phyloP scores from a whole-genome alignment of 179 eudicot species.

The Pouteria campechiana region DNA sequence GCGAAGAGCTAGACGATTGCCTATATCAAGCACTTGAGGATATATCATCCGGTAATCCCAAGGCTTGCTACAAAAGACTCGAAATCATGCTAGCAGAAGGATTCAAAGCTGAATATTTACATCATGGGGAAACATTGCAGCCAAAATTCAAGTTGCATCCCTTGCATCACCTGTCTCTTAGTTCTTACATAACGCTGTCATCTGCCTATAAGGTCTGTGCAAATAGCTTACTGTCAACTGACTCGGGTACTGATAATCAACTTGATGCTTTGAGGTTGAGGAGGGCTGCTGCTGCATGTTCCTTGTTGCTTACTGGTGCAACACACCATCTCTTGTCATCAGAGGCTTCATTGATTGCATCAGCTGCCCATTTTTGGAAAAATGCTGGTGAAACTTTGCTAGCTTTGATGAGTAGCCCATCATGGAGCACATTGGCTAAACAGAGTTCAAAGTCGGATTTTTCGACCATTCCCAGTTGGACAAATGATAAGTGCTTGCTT shows the following conservation, averaged over 20 bases:
- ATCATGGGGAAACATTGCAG: conserved; percentile 9
- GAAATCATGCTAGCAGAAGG: conserved; percentile 30
- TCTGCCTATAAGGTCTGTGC: conserved; percentile 42
- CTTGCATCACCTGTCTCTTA: conserved; percentile 41
- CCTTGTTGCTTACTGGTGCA: conserved; percentile 50
- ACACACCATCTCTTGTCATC: conserved; percentile 42
- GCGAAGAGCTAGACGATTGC: conserved; percentile 17
- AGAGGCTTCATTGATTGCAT: conserved; percentile 34
- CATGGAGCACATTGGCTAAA: conserved; percentile 7
- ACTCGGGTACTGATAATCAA: conserved; percentile 1
- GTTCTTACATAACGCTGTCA: conserved; percentile 42
- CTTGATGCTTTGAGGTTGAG: conserved; percentile 17
- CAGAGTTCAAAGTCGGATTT: conserved; percentile 1
- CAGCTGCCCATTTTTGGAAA: conserved; percentile 44
- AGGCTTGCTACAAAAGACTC: conserved; percentile 46
- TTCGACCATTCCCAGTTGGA: background rate
- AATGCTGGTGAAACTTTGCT: conserved; percentile 49
- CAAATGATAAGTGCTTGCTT: conserved; percentile 17
- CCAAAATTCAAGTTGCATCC: conserved; percentile 31
- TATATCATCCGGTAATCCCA: conserved; percentile 28
- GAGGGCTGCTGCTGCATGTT: conserved; percentile 44
- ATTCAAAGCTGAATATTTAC: conserved; percentile 4
- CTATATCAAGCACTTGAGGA: conserved; percentile 33
- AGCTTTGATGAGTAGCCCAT: conserved; percentile 18
- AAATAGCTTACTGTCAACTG: conserved; percentile 7